phyloP scores from a whole-genome alignment of 1,284 basidiomycete species.

The Sphagnurus paluster region DNA sequence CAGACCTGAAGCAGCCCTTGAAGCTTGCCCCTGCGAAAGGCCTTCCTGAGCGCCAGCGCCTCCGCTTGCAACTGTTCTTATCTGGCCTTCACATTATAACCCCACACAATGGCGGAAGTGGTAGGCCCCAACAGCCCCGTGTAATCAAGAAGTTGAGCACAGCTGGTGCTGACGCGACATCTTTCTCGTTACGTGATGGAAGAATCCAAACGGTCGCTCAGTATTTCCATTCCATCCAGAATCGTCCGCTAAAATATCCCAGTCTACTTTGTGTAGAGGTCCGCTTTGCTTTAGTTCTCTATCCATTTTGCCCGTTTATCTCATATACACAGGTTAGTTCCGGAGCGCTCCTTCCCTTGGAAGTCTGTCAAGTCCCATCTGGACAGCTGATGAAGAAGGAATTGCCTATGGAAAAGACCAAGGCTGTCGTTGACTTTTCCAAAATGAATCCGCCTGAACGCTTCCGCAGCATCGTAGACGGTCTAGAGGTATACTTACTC shows the following conservation, averaged over 20 bases:
- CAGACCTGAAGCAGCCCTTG: conserved; percentile 29
- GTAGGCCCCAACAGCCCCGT: conserved; percentile 36
- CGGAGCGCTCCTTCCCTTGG: conserved; percentile 64
- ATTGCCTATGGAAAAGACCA: conserved; percentile 62
- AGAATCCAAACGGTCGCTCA: conserved; percentile 50
- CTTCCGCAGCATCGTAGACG: conserved; percentile 50
- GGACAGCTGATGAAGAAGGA: conserved; percentile 75
- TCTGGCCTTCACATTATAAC: conserved; percentile 52
- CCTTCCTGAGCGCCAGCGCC: conserved; percentile 51
- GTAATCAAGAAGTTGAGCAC: conserved; percentile 53
- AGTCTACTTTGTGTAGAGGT: conserved; percentile 64
- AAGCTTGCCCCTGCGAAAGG: conserved; percentile 41
- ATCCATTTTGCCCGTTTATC: not conserved
- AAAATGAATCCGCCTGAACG: conserved; percentile 62
- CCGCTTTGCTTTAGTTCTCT: not conserved
- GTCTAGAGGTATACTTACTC: conserved; percentile 44
- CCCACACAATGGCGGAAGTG: conserved; percentile 31
- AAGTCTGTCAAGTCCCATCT: conserved; percentile 58
- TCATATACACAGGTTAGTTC: conserved; percentile 55
- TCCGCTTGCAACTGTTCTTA: conserved; percentile 59
- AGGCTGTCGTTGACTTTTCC: conserved; percentile 63
- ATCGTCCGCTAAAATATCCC: conserved; percentile 49
- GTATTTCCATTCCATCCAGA: conserved; percentile 53
- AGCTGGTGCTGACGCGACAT: conserved; percentile 45
- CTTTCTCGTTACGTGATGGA: conserved; percentile 48